Evolutionary conservation across 352 stramenopile genomes (phyloP).

Genomic region (Achlya hypogyna): DNA sequence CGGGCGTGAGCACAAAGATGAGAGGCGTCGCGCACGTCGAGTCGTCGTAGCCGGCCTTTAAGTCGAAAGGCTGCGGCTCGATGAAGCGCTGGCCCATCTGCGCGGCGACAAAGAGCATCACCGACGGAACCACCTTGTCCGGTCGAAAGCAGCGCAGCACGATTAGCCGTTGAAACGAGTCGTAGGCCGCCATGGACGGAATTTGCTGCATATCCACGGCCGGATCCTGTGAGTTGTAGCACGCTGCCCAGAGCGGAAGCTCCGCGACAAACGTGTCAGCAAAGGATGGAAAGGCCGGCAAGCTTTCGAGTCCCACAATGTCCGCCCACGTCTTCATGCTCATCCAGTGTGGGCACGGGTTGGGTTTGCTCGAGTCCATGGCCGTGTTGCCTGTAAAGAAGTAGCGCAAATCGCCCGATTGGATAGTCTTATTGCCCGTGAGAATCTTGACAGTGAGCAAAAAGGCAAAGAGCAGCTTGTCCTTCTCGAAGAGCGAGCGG

Average conservation of each 20-base stretch:
- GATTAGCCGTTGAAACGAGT: conserved; percentile 85
- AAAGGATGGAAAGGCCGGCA: conserved; percentile 45
- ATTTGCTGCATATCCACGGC: conserved; percentile 52
- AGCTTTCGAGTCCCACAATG: conserved; percentile 58
- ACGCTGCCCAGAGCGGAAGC: conserved; percentile 44
- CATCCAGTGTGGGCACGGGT: conserved; percentile 67
- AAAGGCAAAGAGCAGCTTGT: conserved; percentile 95
- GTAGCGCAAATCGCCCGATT: conserved; percentile 74
- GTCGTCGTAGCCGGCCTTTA: conserved; percentile 88
- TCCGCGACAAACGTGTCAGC: conserved; percentile 43
- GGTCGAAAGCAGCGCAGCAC: conserved; percentile 86
- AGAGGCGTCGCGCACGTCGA: conserved; percentile 91
- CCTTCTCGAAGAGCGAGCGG: conserved; percentile 92
- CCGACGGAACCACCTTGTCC: conserved; percentile 87
- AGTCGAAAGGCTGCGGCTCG: conserved; percentile 89
- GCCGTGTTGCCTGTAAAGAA: conserved; percentile 90
- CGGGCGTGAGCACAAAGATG: conserved; percentile 93
- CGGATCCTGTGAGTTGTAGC: conserved; percentile 84
- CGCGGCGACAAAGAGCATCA: conserved; percentile 86
- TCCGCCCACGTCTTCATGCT: conserved; percentile 88
- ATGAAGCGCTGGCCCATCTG: conserved; percentile 89
- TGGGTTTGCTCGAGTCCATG: conserved; percentile 79
- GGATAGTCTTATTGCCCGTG: conserved; percentile 62
- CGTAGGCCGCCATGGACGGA: conserved; percentile 43
- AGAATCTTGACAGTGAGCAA: conserved; percentile 90